Base-by-base conservation (phyloP, 257 asterid genomes). In the Lycium barbarum region DNA sequence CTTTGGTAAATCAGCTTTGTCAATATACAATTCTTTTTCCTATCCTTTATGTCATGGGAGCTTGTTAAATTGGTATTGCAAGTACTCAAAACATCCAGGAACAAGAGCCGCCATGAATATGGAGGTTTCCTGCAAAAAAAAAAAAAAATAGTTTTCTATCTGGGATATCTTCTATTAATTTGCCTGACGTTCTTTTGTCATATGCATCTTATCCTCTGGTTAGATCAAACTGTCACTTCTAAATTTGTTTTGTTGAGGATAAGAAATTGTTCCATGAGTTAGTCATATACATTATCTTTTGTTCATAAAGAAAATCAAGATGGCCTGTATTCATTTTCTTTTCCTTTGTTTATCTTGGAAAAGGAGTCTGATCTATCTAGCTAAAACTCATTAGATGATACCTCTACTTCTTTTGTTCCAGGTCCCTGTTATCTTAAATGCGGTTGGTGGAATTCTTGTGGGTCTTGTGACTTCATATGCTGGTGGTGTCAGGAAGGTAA, bases 381-480 rank as follows among this genome's bases (percentile, higher is more conserved):
- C 49, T 78, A 4, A 14, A 78, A 53, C 49, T 78, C 49, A 53
- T 76, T 53, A 53, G 2, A 4, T 53, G 65, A 33, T 78, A 53
- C 82, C 20, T 78, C 49, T 5, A 78, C 40, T 83, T 67, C 36
- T 86, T 51, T 89, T 85, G 84, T 89, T 92, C 54, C 96, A 96
- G 98, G 89, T 95, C 86, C 99, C 99, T 86, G 97, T 95, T 81
- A 55, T 88, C 80, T 88, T 93, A 86, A 96, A 96, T 91, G 98
- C 97, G 85, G 90, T 91, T 89, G 98, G 99, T 79, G 99, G 98
- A 82, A 96, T 96, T 89, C 97, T 96, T 84, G 99, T 96, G 61
- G 99, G 99, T 81, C 97, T 96, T 58, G 97, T 96, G 93, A 96
- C 98, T 73, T 86, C 94, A 83, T 95, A 96, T 87, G 98, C 98